Evolutionary conservation across 148 eudicot species (phyloP), one percentile per base, ranked within the genome.

Genomic region (Beta vulgaris): DNA sequence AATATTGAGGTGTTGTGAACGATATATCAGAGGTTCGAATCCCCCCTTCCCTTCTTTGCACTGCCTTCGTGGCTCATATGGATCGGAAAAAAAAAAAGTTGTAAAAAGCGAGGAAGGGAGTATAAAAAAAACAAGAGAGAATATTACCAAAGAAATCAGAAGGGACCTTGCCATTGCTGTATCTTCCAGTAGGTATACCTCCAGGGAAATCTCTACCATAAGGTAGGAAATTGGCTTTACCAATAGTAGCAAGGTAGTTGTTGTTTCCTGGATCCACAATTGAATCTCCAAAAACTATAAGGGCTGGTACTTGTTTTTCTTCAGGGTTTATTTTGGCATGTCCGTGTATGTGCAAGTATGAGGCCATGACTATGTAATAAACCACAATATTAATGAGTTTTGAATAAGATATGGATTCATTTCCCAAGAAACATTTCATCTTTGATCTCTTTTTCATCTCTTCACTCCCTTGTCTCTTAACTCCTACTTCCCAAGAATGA

Each of bases 261-360:
- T 90, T 92, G 73, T 92, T 92, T 31, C 98, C 93, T 0, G 96
- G 69, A 70, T 92, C 96, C 1, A 92, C 91, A 18, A 90, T 81
- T 3, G 98, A 92, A 73, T 92, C 98, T 58, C 98, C 98, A 61
- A 92, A 92, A 55, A 90, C 84, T 21, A 90, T 8, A 14, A 92
- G 85, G 31, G 96, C 93, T 4, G 96, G 96, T 2, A 71, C 71
- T 7, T 55, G 75, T 29, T 76, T 43, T 8, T 71, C 42, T 10
- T 48, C 48, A 36, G 70, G 53, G 1, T 6, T 35, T 59, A 73
- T 61, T 10, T 25, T 46, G 29, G 70, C 63, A 37, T 34, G 7
- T 44, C 29, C 76, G 71, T 23, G n/a, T 21, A 43, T 73, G 8
- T 53, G 64, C 7, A 78, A 14, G 40, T 23, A 35, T 37, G 51